A percentile compares a stretch with the other conserved stretches of the same genome.
Conservation (phyloP, 2,329 filamentous ascomycete genomes). For the Scedosporium aurantiacum region DNA sequence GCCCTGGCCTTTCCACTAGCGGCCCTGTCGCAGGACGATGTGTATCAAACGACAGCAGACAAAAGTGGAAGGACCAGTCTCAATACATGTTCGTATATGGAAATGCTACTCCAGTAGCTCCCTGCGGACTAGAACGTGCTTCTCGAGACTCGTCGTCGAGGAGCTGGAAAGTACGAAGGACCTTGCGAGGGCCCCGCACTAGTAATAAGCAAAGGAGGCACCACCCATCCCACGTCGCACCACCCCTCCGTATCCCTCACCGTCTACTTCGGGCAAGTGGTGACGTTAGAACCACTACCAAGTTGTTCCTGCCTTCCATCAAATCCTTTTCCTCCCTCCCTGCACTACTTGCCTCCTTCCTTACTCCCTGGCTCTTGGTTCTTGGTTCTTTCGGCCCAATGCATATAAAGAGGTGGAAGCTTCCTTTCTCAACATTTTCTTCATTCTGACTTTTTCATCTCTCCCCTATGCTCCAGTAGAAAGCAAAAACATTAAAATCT, state of each 20-base stretch:
- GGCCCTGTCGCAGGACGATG: neutral
- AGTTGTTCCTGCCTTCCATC: neutral
- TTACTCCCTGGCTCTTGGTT: neutral
- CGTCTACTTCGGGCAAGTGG: neutral
- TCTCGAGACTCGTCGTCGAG: neutral
- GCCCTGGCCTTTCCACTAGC: neutral
- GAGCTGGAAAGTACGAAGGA: neutral
- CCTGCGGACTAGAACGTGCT: neutral
- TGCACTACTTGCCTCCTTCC: neutral
- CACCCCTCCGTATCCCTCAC: neutral
- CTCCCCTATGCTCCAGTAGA: neutral
- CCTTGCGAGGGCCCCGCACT: neutral
- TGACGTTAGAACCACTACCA: neutral
- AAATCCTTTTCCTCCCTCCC: neutral
- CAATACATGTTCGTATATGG: neutral
- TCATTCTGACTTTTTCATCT: neutral
- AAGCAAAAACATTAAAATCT: neutral
- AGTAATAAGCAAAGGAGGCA: neutral
- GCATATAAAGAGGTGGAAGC: slow-evolving; percentile 3
- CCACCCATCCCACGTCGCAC: neutral
- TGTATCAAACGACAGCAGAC: neutral
- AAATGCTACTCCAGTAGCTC: neutral
- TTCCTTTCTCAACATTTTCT: neutral
- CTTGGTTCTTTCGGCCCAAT: neutral
- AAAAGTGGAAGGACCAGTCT: neutral